Percentiles rank a stretch among this genome's conserved stretches.
Conservation (phyloP, 2,329 filamentous ascomycete species). For the Curvularia hawaiiensis region DNA sequence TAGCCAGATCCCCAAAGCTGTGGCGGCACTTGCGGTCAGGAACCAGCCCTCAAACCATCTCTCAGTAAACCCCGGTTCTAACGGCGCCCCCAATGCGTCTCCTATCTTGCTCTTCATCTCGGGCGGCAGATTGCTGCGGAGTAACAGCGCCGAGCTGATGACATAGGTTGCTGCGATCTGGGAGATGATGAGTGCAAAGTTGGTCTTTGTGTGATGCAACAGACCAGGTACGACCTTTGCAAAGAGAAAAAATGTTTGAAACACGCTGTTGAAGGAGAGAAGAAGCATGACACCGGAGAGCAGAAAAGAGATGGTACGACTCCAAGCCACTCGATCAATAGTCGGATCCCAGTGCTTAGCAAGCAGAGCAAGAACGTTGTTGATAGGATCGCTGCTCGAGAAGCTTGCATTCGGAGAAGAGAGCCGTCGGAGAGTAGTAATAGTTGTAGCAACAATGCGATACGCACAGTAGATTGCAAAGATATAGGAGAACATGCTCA, state of each 20-base stretch:
- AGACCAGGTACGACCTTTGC: constrained; percentile 74
- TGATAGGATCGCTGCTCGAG: constrained; percentile 79
- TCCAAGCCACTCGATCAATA: constrained; percentile 82
- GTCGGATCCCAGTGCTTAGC: constrained; percentile 84
- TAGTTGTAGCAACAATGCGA: constrained; percentile 73
- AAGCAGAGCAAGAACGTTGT: constrained; percentile 77
- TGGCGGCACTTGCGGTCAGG: constrained; percentile 68
- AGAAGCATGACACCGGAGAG: constrained; percentile 83
- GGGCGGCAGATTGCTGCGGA: constrained; percentile 77
- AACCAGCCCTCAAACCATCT: constrained; percentile 92
- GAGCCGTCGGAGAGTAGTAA: constrained; percentile 69
- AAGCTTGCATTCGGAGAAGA: constrained; percentile 59
- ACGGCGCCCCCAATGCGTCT: constrained; percentile 76
- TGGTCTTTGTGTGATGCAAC: constrained; percentile 75
- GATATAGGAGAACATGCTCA: constrained; percentile 66
- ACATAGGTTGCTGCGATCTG: constrained; percentile 87
- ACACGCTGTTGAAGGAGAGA: constrained; percentile 78
- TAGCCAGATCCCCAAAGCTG: constrained; percentile 74
- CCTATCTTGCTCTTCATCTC: constrained; percentile 79
- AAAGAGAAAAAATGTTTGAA: constrained; percentile 86
- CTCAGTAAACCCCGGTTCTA: constrained; percentile 75
- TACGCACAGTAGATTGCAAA: constrained; percentile 87
- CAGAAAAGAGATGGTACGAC: constrained; percentile 82
- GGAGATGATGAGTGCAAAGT: constrained; percentile 77
- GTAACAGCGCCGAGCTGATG: constrained; percentile 76